Evolutionary conservation across 192 early-diverging fungal species (phyloP).

Genomic region (Coemansia sp.): DNA sequence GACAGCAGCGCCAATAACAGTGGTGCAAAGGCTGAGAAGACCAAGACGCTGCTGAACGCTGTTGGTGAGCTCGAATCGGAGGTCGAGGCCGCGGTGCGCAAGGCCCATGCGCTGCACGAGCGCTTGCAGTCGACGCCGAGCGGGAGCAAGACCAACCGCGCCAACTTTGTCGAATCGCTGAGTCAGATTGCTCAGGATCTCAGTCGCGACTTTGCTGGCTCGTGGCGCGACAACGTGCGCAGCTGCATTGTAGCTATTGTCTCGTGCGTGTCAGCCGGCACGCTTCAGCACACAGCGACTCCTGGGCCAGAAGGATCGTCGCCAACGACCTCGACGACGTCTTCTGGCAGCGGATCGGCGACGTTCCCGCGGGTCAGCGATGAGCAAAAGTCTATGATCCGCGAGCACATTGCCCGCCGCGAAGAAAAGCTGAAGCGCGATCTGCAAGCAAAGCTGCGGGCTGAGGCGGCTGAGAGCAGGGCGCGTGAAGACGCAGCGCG

Average conservation of each 20-base stretch:
- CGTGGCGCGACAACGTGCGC: conserved; percentile 36
- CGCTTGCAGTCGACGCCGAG: not conserved
- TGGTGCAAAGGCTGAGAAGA: not conserved
- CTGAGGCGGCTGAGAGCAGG: not conserved
- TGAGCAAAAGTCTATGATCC: conserved; percentile 39
- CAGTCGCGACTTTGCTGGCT: conserved; percentile 11
- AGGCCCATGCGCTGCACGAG: conserved; percentile 7
- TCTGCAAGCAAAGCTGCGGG: conserved; percentile 1
- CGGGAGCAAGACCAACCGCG: conserved; percentile 7
- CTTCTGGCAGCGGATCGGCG: conserved; percentile 19
- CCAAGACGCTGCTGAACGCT: conserved; percentile 15
- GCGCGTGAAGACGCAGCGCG: not conserved
- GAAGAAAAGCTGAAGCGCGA: conserved; percentile 5
- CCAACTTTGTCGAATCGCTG: conserved; percentile 22
- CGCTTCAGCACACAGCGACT: not conserved
- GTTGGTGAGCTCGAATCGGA: conserved; percentile 27
- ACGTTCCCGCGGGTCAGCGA: conserved; percentile 19
- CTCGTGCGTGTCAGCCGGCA: not conserved
- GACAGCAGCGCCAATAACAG: not conserved
- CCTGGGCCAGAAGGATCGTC: not conserved
- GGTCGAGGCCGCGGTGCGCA: conserved; percentile 19
- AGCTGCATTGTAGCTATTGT: conserved; percentile 18
- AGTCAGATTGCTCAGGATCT: conserved; percentile 22
- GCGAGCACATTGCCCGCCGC: conserved; percentile 11
- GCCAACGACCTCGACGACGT: conserved; percentile 3